Conservation (phyloP, 495 filamentous ascomycete genomes). For the Clohesyomyces aquaticus region DNA sequence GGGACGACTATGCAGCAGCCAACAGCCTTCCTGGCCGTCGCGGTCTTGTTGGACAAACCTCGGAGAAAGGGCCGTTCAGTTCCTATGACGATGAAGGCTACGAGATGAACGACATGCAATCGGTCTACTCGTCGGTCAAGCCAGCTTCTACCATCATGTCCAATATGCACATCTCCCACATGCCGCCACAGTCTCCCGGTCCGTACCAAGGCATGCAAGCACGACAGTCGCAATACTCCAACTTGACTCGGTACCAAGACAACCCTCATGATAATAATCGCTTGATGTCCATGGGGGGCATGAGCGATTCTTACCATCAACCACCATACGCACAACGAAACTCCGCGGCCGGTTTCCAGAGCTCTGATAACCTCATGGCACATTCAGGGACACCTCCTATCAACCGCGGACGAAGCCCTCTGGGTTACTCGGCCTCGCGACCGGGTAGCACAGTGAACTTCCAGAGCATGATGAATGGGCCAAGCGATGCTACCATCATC, state of each 20-base stretch:
- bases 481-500: slow-evolving; percentile 72
- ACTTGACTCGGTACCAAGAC: slow-evolving; percentile 46
- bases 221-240: slow-evolving; percentile 53
- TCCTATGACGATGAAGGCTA: slow-evolving; percentile 68
- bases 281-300: slow-evolving; percentile 65
- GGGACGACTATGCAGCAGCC: slow-evolving; percentile 94
- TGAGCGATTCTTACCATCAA: slow-evolving; percentile 61
- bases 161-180: slow-evolving; percentile 63
- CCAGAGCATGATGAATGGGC: slow-evolving; percentile 62
- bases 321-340: slow-evolving; percentile 51
- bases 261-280: slow-evolving; percentile 49
- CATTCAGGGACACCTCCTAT: slow-evolving; percentile 50
- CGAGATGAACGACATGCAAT: slow-evolving; percentile 98
- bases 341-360: slow-evolving; percentile 57
- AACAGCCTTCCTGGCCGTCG: slow-evolving; percentile 93
- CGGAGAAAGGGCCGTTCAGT: slow-evolving; percentile 65
- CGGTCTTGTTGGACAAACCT: slow-evolving; percentile 57
- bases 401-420: slow-evolving; percentile 50
- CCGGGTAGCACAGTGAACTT: slow-evolving; percentile 79
- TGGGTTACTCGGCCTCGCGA: slow-evolving; percentile 52
- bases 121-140: slow-evolving; percentile 91
- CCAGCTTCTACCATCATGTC: slow-evolving; percentile 91
- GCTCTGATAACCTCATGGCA: slow-evolving; percentile 63
- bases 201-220: slow-evolving; percentile 43
- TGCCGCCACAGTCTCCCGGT: slow-evolving; percentile 41